Evolutionary conservation across 1,139 yeast genomes (phyloP), one percentile per base, ranked within the genome.

Genomic region (Candida sp.): DNA sequence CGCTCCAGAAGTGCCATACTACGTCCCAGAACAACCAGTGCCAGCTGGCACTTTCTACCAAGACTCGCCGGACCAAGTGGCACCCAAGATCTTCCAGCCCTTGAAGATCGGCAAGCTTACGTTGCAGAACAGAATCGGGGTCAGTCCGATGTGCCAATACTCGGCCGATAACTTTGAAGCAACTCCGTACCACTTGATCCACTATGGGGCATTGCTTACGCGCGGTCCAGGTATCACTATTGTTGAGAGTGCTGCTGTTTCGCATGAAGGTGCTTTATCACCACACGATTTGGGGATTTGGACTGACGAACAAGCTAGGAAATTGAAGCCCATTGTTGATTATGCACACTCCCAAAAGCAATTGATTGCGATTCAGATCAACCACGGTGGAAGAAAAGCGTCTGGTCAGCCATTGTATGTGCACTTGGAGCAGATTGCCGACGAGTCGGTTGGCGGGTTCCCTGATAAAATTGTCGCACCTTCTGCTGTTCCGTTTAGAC

Each of bases 91-190:
- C 7, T 65, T 64, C 46, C 59, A 54, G 43, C 67, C 65, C 3
- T 55, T 63, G 40, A 58, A 60, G 35, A 53, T 63, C 46, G 64
- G 66, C 6, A 63, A 65, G 31, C 46, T 78, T 47, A 63, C 67
- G 0, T 58, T 83, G 30, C 77, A 74, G n/a, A 84, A 83, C 58
- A 68, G 86, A 57, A 62, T 83, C 7, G 83, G 81, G 17, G 85
- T 84, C n/a, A 75, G 88, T 1, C 88, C 89, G 42, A 82, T 84
- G 87, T 80, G 86, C 60, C 80, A 72, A 52, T 83, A 83, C 63
- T 73, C 85, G 1, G 75, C 81, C 4, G 55, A 62, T 28, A 60
- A 75, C 2, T 39, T 42, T 9, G 63, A 66, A 32, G 70, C 77
- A 3, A 81, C 80, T 0, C 77, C 72, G n/a, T 83, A 72, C 67